Percentiles rank a stretch among this genome's conserved stretches.
Conservation (phyloP, 2,329 filamentous ascomycete genomes). For the Aspergillus luchuensis region DNA sequence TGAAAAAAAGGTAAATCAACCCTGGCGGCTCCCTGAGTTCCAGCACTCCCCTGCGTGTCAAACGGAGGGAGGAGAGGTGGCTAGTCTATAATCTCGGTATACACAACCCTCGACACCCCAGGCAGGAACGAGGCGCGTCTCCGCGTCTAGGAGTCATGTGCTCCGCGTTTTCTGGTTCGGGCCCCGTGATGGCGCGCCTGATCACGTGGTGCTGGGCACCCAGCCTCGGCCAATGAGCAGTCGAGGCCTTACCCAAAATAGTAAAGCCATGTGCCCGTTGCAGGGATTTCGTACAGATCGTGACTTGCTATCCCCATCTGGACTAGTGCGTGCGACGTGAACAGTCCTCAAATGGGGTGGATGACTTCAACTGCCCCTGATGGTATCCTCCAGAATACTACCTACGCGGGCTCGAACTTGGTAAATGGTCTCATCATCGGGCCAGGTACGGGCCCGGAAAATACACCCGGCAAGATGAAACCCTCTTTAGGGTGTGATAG, state of each 20-base stretch:
- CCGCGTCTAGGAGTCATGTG: slow-evolving; percentile 23
- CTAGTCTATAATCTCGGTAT: not conserved
- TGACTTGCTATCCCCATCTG: slow-evolving; percentile 7
- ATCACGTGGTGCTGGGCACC: slow-evolving; percentile 16
- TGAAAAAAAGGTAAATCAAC: not conserved
- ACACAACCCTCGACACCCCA: slow-evolving; percentile 3
- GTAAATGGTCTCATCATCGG: no score
- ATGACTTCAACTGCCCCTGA: slow-evolving; percentile 1
- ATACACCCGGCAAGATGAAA: no score
- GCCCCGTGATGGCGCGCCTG: slow-evolving; percentile 25
- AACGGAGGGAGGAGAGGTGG: no score
- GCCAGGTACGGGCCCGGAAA: no score
- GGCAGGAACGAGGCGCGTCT: slow-evolving; percentile 16
- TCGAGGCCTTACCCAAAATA: slow-evolving; percentile 11
- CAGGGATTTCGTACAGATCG: slow-evolving; percentile 13
- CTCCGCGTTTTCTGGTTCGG: slow-evolving; percentile 24
- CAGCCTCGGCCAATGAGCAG: slow-evolving; percentile 8
- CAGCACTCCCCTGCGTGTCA: not conserved
- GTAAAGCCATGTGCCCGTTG: slow-evolving; percentile 19
- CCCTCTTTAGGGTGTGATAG: no score
- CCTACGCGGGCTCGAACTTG: no score
- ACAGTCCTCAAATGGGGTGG: not conserved
- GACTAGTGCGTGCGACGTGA: not conserved
- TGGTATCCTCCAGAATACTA: no score
- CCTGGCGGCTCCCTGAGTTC: not conserved